A percentile compares a stretch with the other conserved stretches of the same genome.
Conservation (phyloP, 306 rosid genomes). For the Astragalus glycyphyllos region DNA sequence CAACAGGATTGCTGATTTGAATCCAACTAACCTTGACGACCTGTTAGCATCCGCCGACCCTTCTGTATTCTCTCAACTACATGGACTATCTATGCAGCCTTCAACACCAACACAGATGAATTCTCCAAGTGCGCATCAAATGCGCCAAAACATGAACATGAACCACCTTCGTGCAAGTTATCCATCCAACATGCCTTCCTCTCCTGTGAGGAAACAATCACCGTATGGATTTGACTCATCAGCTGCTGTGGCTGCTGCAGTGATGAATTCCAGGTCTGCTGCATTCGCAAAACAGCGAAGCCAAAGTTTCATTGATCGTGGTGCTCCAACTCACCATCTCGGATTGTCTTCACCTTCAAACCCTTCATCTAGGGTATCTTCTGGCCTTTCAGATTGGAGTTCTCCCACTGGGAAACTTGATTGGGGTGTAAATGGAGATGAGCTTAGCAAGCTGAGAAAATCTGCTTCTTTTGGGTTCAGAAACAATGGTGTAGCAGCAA, state of each 20-base stretch:
- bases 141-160: slow-evolving; percentile 87
- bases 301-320: slow-evolving; percentile 95
- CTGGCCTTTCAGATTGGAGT: slow-evolving; percentile 77
- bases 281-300: slow-evolving; percentile 94
- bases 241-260: slow-evolving; percentile 84
- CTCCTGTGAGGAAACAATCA: slow-evolving; percentile 76
- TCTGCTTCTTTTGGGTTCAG: slow-evolving; percentile 94
- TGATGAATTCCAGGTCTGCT: slow-evolving; percentile 92
- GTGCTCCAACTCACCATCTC: slow-evolving; percentile 54
- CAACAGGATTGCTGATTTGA: slow-evolving; percentile 70
- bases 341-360: slow-evolving; percentile 64
- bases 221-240: slow-evolving; percentile 79
- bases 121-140: slow-evolving; percentile 67
- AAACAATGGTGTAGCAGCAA: slow-evolving; percentile 48
- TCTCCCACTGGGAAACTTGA: slow-evolving; percentile 86
- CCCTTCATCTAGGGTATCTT: slow-evolving; percentile 63
- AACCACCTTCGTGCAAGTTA: slow-evolving; percentile 92
- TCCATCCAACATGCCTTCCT: slow-evolving; percentile 79
- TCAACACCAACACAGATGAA: slow-evolving; percentile 69
- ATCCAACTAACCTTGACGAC: slow-evolving; percentile 88
- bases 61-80: slow-evolving; percentile 68
- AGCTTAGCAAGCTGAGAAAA: slow-evolving; percentile 84
- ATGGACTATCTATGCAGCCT: slow-evolving; percentile 64
- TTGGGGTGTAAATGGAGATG: slow-evolving; percentile 92
- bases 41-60: slow-evolving; percentile 76